Evolutionary conservation across 2,329 filamentous ascomycete species (phyloP).

Genomic region (Aspergillus fumigatus): DNA sequence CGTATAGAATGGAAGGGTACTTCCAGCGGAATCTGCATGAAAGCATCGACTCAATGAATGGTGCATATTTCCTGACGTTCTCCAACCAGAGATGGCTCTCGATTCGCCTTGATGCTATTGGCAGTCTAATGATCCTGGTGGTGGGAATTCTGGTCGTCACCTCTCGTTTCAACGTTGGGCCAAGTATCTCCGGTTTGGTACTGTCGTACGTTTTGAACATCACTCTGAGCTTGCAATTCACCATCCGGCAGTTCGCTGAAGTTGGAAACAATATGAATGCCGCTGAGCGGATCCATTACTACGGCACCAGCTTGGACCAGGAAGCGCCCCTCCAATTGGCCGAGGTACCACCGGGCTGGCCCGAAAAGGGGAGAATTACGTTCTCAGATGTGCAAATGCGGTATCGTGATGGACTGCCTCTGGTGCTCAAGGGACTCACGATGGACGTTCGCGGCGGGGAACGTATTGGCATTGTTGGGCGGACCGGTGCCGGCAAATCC

Average conservation of each 20-base stretch:
- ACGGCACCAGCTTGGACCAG: conserved; percentile 79
- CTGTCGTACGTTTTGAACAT: conserved; percentile 90
- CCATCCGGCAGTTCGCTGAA: conserved; percentile 86
- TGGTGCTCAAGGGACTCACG: conserved; percentile 65
- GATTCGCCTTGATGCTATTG: conserved; percentile 76
- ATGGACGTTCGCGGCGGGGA: conserved; percentile 43
- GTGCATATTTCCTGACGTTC: conserved; percentile 91
- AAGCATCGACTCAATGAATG: conserved; percentile 85
- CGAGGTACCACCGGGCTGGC: conserved; percentile 73
- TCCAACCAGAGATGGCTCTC: conserved; percentile 94
- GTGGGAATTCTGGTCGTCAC: conserved; percentile 89
- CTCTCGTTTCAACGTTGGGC: conserved; percentile 76
- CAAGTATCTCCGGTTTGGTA: conserved; percentile 81
- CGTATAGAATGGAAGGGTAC: conserved; percentile 74
- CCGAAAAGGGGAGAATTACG: conserved; percentile 74
- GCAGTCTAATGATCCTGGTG: conserved; percentile 78
- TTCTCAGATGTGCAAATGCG: conserved; percentile 76
- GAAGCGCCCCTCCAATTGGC: conserved; percentile 76
- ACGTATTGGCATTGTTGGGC: conserved; percentile 45
- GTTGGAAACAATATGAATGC: conserved; percentile 99
- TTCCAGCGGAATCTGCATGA: conserved; percentile 67
- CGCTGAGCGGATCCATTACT: conserved; percentile 86
- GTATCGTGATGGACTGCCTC: conserved; percentile 66
- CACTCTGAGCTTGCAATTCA: conserved; percentile 94
- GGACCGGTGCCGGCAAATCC: conserved; percentile 44